Evolutionary conservation across 306 rosid genomes (phyloP).

Genomic region (Cercis canadensis): DNA sequence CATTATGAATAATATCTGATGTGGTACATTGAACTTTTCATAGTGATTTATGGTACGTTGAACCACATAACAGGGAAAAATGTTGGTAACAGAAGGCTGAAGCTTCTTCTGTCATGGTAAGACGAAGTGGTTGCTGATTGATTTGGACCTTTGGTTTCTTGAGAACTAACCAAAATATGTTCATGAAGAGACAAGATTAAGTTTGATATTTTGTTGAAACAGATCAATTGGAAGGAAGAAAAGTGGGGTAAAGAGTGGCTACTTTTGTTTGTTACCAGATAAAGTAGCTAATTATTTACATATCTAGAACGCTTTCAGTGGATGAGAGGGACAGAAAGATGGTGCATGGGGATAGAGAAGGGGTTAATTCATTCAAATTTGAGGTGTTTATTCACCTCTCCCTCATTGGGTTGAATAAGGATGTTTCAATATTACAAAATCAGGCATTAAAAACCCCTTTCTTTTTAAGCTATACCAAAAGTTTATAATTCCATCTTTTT

Average conservation of each 20-base stretch:
- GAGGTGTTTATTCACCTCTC: neutral
- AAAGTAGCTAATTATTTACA: neutral
- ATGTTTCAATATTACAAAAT: too few relatives aligned
- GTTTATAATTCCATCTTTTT: too few relatives aligned
- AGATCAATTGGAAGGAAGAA: slow-evolving; percentile 5
- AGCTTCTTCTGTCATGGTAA: too few relatives aligned
- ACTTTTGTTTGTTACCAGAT: neutral
- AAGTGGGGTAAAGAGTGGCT: neutral
- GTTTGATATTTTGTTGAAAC: slow-evolving; percentile 3
- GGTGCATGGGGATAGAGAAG: neutral
- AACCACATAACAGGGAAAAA: neutral
- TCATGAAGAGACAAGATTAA: neutral
- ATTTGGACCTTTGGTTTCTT: neutral
- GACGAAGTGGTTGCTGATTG: too few relatives aligned
- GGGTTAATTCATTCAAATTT: neutral
- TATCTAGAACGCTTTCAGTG: neutral
- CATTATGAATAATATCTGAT: neutral
- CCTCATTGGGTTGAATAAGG: too few relatives aligned
- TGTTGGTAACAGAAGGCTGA: neutral
- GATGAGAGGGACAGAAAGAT: neutral
- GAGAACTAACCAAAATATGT: neutral
- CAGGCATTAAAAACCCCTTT: too few relatives aligned
- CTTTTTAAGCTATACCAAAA: too few relatives aligned
- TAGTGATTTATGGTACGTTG: neutral
- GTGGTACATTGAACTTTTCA: neutral